Conservation (phyloP, 805 yeast species). For the Metschnikowia lachancei region DNA sequence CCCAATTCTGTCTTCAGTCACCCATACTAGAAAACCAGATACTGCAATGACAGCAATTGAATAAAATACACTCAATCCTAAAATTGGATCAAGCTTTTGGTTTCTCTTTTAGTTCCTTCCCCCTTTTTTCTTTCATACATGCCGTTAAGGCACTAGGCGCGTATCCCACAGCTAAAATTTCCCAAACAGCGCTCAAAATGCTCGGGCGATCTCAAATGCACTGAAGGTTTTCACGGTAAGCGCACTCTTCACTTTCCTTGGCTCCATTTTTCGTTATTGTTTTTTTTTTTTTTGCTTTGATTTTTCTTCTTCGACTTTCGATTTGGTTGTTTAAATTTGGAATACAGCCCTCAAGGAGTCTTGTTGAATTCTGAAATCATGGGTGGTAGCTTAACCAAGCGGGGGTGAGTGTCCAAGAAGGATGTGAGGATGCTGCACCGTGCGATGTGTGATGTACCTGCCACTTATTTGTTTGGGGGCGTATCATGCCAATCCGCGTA, state of each 20-base stretch:
- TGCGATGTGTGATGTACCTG: not conserved
- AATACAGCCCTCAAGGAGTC: not conserved
- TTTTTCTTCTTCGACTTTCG: not conserved
- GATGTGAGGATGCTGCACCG: not conserved
- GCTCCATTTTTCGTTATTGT: too few relatives aligned
- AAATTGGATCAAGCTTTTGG: too few relatives aligned
- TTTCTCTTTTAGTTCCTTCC: not conserved
- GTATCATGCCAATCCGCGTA: not conserved
- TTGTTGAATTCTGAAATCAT: not conserved
- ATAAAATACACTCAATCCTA: too few relatives aligned
- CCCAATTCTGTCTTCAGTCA: not conserved
- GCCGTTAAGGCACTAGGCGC: not conserved
- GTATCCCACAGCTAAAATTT: not conserved
- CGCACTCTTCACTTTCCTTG: too few relatives aligned
- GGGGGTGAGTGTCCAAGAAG: not conserved
- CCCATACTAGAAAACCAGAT: too few relatives aligned
- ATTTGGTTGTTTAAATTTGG: not conserved
- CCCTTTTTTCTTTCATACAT: not conserved
- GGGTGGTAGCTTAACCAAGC: not conserved
- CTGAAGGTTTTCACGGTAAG: too few relatives aligned
- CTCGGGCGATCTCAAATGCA: too few relatives aligned
- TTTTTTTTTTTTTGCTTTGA: too few relatives aligned
- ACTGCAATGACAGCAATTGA: too few relatives aligned
- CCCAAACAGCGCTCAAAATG: too few relatives aligned
- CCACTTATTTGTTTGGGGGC: not conserved